These are phyloP conservation scores for Xylariales sp. DNA, from an alignment of 2,329 filamentous ascomycete species.

Conservation along the genomic window DNA sequence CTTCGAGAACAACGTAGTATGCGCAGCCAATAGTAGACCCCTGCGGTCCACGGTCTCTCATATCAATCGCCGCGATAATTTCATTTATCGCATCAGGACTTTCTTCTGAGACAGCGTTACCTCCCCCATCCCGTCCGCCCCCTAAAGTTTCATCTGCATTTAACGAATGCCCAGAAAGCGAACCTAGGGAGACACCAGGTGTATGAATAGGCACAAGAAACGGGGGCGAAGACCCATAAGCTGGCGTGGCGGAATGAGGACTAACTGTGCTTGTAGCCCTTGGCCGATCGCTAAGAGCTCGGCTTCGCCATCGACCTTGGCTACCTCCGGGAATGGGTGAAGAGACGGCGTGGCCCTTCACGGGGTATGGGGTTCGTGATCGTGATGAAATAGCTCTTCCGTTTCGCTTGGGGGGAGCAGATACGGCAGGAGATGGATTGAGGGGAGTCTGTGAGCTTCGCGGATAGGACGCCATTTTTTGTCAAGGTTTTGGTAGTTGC, in stretches of 20 bases:
- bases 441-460: constrained; percentile 7
- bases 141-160: constrained; percentile 30
- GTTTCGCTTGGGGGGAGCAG: constrained; percentile 26
- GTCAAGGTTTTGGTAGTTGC: neutral
- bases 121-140: constrained; percentile 37
- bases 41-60: constrained; percentile 67
- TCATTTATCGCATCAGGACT: constrained; percentile 65
- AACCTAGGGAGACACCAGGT: constrained; percentile 43
- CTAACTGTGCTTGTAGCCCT: constrained; percentile 33
- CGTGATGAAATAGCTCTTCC: constrained; percentile 34
- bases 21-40: constrained; percentile 78
- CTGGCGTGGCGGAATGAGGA: constrained; percentile 28
- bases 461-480: constrained; percentile 21
- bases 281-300: constrained; percentile 27
- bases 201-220: constrained; percentile 43
- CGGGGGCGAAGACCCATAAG: constrained; percentile 44
- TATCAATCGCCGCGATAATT: constrained; percentile 82
- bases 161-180: constrained; percentile 36
- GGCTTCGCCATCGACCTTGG: constrained; percentile 15
- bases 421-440: constrained; percentile 28
- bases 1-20: constrained; percentile 79
- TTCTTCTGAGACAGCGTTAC: constrained; percentile 36
- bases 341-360: constrained; percentile 36
- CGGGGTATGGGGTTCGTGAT: constrained; percentile 34
- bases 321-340: constrained; percentile 31